phyloP scores from a whole-genome alignment of 192 early-diverging fungal genomes.

The Entrophospora sp. region DNA sequence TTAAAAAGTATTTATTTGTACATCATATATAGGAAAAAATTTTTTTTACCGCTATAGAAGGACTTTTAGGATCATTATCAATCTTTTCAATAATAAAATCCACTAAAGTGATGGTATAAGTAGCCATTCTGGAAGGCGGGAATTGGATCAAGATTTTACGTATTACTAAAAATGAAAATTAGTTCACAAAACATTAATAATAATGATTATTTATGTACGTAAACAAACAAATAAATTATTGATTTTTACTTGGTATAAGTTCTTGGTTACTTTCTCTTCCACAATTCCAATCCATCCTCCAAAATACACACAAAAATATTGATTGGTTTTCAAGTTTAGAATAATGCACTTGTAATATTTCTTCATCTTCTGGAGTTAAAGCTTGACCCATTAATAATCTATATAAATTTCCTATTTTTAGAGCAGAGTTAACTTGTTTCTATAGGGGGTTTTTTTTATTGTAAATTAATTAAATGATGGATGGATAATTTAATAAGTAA shows the following conservation, averaged over 20 bases:
- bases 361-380: neutral
- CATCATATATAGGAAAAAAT: neutral
- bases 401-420: neutral
- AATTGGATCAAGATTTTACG: slow-evolving; percentile 60
- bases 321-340: slow-evolving; percentile 50
- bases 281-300: slow-evolving; percentile 44
- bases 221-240: neutral
- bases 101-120: slow-evolving; percentile 55
- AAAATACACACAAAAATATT: slow-evolving; percentile 58
- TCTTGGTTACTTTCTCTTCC: slow-evolving; percentile 24
- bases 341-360: slow-evolving; percentile 42
- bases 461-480: no score
- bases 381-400: neutral
- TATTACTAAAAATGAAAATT: slow-evolving; percentile 38
- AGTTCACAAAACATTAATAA: no score
- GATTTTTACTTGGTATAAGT: slow-evolving; percentile 1
- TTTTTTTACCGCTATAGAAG: slow-evolving; percentile 18
- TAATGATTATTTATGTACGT: no score
- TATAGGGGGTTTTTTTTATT: no score
- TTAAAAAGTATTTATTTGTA: neutral
- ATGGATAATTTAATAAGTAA: no score
- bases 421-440: neutral
- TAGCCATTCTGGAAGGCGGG: slow-evolving; percentile 61
- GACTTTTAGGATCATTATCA: slow-evolving; percentile 20
- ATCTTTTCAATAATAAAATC: slow-evolving; percentile 48